phyloP scores from a whole-genome alignment of 2,329 filamentous ascomycete genomes.

The Diaporthe humulicola region DNA sequence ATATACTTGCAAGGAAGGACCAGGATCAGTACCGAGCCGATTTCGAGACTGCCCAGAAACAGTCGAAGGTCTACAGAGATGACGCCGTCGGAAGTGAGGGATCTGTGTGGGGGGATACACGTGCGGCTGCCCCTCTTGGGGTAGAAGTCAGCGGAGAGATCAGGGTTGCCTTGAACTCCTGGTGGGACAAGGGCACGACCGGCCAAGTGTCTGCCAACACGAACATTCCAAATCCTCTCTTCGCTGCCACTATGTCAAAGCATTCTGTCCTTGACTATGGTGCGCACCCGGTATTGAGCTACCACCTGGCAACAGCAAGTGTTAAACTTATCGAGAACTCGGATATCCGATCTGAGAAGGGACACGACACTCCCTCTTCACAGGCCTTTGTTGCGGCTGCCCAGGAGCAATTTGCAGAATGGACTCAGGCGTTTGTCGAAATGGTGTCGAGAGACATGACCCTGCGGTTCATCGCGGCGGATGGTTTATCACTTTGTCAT shows the following conservation, averaged over 20 bases:
- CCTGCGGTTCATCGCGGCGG: conserved; percentile 61
- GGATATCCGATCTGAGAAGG: conserved; percentile 50
- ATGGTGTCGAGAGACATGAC: conserved; percentile 45
- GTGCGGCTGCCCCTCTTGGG: conserved; percentile 28
- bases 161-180: conserved; percentile 1
- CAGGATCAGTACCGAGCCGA: conserved; percentile 41
- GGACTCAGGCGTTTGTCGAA: conserved; percentile 57
- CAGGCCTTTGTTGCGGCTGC: conserved; percentile 49
- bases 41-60: conserved; percentile 34
- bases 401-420: conserved; percentile 60
- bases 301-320: conserved; percentile 67
- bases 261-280: conserved; percentile 59
- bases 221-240: conserved; percentile 59
- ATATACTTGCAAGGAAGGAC: conserved; percentile 37
- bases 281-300: conserved; percentile 66
- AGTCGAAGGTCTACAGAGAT: background rate
- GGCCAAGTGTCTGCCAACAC: conserved; percentile 5
- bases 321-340: conserved; percentile 54
- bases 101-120: background rate
- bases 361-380: background rate
- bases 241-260: conserved; percentile 52
- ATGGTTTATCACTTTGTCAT: conserved; percentile 66
- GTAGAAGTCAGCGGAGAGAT: background rate
- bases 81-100: background rate
- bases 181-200: conserved; percentile 32